These are phyloP conservation scores for Botryotinia globosa DNA, from an alignment of 2,329 filamentous ascomycete species.

Conservation along the genomic window DNA sequence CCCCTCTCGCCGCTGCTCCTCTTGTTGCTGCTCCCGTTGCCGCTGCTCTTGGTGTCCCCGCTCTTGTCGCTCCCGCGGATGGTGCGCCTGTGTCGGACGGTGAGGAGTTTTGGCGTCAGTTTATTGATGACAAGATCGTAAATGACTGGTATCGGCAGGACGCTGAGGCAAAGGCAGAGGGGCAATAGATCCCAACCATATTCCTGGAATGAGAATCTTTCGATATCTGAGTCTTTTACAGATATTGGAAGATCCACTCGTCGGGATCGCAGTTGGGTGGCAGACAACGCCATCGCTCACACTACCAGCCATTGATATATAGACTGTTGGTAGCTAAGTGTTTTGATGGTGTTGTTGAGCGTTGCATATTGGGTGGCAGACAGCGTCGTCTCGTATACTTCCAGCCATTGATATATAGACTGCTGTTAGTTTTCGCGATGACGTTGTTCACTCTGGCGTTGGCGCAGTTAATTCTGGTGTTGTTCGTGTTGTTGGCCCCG, in stretches of 20 bases:
- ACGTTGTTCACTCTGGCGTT: not conserved
- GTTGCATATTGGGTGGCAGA: not conserved
- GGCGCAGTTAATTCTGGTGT: not conserved
- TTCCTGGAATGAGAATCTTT: not conserved
- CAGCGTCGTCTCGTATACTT: too few species aligned
- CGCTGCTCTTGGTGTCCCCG: too few species aligned
- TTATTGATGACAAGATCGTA: fast-evolving
- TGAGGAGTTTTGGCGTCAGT: too few species aligned
- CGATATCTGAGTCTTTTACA: not conserved
- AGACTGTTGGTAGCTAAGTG: not conserved
- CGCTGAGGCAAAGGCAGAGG: not conserved
- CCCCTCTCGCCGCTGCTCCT: not conserved
- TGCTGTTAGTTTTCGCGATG: not conserved
- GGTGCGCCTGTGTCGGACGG: not conserved
- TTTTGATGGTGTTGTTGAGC: not conserved
- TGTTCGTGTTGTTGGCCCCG: not conserved
- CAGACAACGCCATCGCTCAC: not conserved
- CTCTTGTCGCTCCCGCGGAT: not conserved
- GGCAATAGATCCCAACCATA: not conserved
- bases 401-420: too few species aligned
- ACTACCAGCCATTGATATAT: not conserved
- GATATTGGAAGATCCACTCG: not conserved
- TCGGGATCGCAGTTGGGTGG: not conserved
- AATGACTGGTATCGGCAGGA: not conserved
- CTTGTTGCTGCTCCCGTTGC: fast-evolving